Evolutionary conservation across 164 flowering plant genomes (phyloP), one percentile per base, ranked within the genome.

Genomic region (Liquidambar formosana): DNA sequence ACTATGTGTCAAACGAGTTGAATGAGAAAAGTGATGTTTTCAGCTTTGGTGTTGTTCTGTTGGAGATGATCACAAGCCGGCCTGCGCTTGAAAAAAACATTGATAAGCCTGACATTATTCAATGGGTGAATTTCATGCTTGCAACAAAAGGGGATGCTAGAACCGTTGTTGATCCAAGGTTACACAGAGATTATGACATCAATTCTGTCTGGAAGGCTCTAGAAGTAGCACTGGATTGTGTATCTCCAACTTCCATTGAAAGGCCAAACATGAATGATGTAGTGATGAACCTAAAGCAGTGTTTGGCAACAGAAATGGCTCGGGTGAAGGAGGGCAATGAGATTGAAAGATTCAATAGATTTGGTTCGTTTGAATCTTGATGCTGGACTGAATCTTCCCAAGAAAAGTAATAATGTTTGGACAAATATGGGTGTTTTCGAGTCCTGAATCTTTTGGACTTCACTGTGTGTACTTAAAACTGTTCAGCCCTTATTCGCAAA

Each of bases 1-100:
- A 81, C 53, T 65, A 49, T 33, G 12, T n/a, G 10, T 43, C 80
- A 6, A 66, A 58, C 51, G 67, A 70, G 72, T 52, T 85, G 71
- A 82, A 66, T 8, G 80, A 85, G 78, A 87, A 80, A 63, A 87
- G 87, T 28, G 86, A 87, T 63, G 84, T 83, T 4, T 87, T 70
- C 53, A 80, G 91, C 72, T 85, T 85, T 51, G 87, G 91, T n/a
- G 52, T 82, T 16, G 84, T 85, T 45, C 74, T 85, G 4, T 73
- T 87, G 61, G 85, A 82, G 74, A 76, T 85, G 21, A 75, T 85
- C 33, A 81, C 89, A 25, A 73, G 89, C 53, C 75, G 53, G 8
- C 73, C 81, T 1, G 80, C 79, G 1, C 75, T 79, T 10, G 8
- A 47, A 1, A 77, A 51, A 51, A 54, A n/a, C 0, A n/a, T 28